phyloP scores from a whole-genome alignment of 2,329 filamentous ascomycete species.

The Aspergillus calidoustus region DNA sequence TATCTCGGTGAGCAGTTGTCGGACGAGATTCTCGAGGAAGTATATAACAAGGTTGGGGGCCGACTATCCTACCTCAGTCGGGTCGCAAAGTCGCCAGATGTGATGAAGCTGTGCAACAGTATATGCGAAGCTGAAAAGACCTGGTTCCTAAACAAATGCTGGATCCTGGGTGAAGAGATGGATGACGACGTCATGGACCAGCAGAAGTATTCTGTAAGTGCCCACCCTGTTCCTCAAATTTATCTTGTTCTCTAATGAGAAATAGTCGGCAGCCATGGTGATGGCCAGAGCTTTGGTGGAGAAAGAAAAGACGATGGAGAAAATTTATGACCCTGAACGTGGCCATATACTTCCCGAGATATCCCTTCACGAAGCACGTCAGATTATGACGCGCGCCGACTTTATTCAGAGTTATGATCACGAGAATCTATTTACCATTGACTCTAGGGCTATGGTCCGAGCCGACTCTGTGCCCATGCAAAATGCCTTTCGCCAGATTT shows the following conservation, averaged over 20 bases:
- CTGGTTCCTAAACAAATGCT: slow-evolving; percentile 80
- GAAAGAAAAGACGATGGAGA: slow-evolving; percentile 66
- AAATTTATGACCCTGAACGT: slow-evolving; percentile 65
- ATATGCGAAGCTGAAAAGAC: slow-evolving; percentile 74
- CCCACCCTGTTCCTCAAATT: background rate
- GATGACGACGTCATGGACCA: slow-evolving; percentile 99
- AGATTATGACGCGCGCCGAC: slow-evolving; percentile 95
- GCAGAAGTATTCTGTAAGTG: slow-evolving; percentile 86
- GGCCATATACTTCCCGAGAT: slow-evolving; percentile 81
- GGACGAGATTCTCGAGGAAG: slow-evolving; percentile 65
- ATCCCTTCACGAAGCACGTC: slow-evolving; percentile 78
- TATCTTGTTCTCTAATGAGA: slow-evolving; percentile 21
- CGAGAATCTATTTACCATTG: slow-evolving; percentile 93
- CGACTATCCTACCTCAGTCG: slow-evolving; percentile 85
- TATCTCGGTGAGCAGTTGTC: slow-evolving; percentile 69
- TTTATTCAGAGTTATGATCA: slow-evolving; percentile 94
- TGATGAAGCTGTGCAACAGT: slow-evolving; percentile 75
- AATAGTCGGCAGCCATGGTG: slow-evolving; percentile 85
- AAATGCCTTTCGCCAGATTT: slow-evolving; percentile 85
- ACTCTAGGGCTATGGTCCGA: slow-evolving; percentile 81
- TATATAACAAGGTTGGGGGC: slow-evolving; percentile 87
- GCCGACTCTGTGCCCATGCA: slow-evolving; percentile 98
- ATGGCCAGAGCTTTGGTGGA: slow-evolving; percentile 91
- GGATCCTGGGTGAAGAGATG: slow-evolving; percentile 75
- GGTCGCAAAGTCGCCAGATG: slow-evolving; percentile 83